Percentiles rank a stretch among this genome's conserved stretches.
These are phyloP conservation scores for Naematelia aurantialba DNA, from an alignment of 768 basidiomycete species.

Conservation along the genomic window DNA sequence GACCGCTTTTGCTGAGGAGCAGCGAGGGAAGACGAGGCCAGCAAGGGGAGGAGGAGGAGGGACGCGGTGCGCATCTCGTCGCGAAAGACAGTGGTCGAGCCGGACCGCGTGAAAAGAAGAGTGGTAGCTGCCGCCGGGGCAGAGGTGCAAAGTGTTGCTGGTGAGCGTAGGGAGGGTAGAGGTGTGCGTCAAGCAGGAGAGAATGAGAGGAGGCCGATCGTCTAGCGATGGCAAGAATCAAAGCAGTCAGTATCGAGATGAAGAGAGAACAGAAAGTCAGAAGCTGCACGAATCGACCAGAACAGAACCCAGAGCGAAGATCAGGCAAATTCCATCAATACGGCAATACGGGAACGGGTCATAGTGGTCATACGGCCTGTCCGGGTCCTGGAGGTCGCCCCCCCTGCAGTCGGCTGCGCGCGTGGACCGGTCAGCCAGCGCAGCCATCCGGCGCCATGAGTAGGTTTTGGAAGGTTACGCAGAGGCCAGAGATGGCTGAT, in stretches of 20 bases:
- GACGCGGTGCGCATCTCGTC: conserved; percentile 21
- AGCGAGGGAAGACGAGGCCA: conserved; percentile 25
- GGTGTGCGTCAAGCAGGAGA: conserved; percentile 4
- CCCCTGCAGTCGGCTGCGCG: background rate
- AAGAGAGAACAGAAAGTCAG: background rate
- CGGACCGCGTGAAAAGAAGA: conserved; percentile 5
- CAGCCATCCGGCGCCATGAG: too few relatives aligned
- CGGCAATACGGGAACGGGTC: too few relatives aligned
- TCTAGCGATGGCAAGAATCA: conserved; percentile 19
- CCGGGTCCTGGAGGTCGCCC: too few relatives aligned
- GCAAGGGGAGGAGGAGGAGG: conserved; percentile 32
- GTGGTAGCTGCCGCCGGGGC: conserved; percentile 31
- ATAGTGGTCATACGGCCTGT: too few relatives aligned
- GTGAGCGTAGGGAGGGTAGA: conserved; percentile 1
- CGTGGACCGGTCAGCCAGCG: background rate
- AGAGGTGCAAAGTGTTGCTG: conserved; percentile 12
- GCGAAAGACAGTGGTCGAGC: conserved; percentile 2
- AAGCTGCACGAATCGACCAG: background rate
- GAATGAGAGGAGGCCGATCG: conserved; percentile 4
- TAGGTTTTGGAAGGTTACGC: background rate
- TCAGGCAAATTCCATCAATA: background rate
- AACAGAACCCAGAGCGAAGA: too few relatives aligned
- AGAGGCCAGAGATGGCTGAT: background rate
- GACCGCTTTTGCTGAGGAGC: conserved; percentile 15
- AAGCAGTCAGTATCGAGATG: background rate